phyloP scores from a whole-genome alignment of 768 basidiomycete species.

The Boletus pseudo-olivaceus region DNA sequence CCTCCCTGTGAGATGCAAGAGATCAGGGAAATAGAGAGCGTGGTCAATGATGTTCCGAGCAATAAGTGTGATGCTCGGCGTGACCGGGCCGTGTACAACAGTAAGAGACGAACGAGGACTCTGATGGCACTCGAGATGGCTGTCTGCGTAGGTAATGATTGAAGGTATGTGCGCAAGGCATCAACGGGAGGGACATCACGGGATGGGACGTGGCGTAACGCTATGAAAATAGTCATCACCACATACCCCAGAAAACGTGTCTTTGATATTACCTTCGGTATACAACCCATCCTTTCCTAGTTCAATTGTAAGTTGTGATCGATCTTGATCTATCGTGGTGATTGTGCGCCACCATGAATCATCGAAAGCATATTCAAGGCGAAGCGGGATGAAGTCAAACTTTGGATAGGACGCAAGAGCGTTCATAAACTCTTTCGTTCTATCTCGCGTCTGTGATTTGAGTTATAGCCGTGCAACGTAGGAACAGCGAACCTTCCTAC shows the following conservation, averaged over 20 bases:
- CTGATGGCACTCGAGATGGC: conserved; percentile 58
- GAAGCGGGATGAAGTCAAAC: conserved; percentile 59
- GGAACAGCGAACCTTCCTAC: conserved; percentile 38
- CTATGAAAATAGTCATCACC: conserved; percentile 15
- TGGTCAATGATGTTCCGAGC: conserved; percentile 76
- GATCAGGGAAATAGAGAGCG: conserved; percentile 69
- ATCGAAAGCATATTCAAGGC: conserved; percentile 75
- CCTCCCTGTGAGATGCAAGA: conserved; percentile 73
- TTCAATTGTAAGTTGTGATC: conserved; percentile 40
- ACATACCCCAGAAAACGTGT: neutral
- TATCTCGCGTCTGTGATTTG: conserved; percentile 47
- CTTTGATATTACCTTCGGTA: conserved; percentile 24
- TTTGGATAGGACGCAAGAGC: conserved; percentile 46
- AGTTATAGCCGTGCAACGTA: conserved; percentile 3
- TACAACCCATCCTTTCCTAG: conserved; percentile 50
- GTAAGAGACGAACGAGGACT: conserved; percentile 60
- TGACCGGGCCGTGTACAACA: conserved; percentile 61
- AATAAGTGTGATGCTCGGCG: conserved; percentile 69
- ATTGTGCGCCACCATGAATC: conserved; percentile 58
- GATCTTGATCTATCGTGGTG: conserved; percentile 30
- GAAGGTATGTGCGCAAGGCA: conserved; percentile 49
- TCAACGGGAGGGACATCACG: conserved; percentile 19
- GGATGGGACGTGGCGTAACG: conserved; percentile 17
- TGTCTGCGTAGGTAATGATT: conserved; percentile 70
- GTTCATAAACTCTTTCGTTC: conserved; percentile 47